Base-by-base conservation (phyloP, 192 early-diverging fungal species). In the Dissophora ornata region DNA sequence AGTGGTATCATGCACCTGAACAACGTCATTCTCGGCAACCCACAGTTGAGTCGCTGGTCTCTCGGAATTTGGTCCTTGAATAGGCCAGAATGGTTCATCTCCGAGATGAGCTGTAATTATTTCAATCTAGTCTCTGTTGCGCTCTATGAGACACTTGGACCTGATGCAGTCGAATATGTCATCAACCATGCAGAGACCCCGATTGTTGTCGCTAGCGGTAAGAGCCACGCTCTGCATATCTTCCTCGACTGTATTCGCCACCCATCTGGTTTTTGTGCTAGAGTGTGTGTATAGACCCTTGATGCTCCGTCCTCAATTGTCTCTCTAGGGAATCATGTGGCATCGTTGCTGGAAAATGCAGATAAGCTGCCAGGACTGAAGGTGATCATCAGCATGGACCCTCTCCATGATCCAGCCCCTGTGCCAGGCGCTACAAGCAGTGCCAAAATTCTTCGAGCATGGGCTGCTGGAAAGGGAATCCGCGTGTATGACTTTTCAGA, bases 111-210 rank as follows among this genome's bases (percentile, higher is more conserved):
- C 13, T 83, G 86, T 28, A 86, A 84, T 68, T 81, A 82, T 52
- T 85, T 88, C 55, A 85, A 84, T 67, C 38, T 89, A 40, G 82
- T 87, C 46, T 79, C 85, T 6, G 93, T 96, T 7, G 84, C 95
- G 2, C 82, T 97, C 13, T 96, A 96, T 82, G 95, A 97, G 63
- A 95, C 94, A 10, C 85, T 97, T 25, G 97, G 94, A 46, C 81
- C 87, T 0, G 93, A 94, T 21, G 84, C 91, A 7, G 77, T 96
- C 48, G 86, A 92, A 80, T 95, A 90, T 71, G 91, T 95, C 29
- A 69, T 96, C 46, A 94, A 92, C 70, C 92, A 96, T 60, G 83
- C 94, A 11, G 94, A 94, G 32, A 79, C 93, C 47, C 67, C 82
- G 21, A 61, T 92, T 40, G 69, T 94, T 24, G 86, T 94, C 16